Evolutionary conservation across 352 stramenopile species (phyloP).

Genomic region (Phytopythium sindhum): DNA sequence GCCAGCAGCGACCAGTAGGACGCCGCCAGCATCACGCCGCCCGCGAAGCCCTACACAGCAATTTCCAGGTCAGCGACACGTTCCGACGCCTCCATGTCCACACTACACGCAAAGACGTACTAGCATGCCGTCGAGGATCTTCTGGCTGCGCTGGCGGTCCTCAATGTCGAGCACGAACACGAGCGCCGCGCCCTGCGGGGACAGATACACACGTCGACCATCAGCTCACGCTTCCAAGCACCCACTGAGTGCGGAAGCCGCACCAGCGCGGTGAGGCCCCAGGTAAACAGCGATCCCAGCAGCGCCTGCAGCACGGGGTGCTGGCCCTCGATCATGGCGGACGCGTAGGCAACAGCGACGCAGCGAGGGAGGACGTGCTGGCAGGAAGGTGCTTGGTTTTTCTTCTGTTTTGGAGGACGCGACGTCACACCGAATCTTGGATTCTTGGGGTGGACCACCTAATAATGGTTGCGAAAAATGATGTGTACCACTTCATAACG

Average conservation of each 20-base stretch:
- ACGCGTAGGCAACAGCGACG: background rate
- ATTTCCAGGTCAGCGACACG: background rate
- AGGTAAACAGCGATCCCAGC: constrained; percentile 80
- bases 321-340: constrained; percentile 65
- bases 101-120: constrained; percentile 13
- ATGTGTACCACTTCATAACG: no score
- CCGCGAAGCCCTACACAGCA: constrained; percentile 83
- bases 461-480: no score
- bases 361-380: background rate
- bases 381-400: no score
- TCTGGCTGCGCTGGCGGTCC: constrained; percentile 66
- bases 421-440: no score
- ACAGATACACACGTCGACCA: background rate
- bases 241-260: constrained; percentile 4
- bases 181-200: constrained; percentile 56
- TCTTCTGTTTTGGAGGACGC: no score
- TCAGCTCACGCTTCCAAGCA: background rate
- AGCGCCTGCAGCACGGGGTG: constrained; percentile 79
- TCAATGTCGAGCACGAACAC: constrained; percentile 84
- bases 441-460: no score
- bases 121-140: constrained; percentile 83
- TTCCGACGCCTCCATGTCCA: no score
- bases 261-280: constrained; percentile 78
- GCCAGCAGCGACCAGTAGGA: constrained; percentile 89
- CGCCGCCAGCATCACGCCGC: constrained; percentile 88